Conservation (phyloP, 2,329 filamentous ascomycete species). For the Coleophoma eucalyptorum region DNA sequence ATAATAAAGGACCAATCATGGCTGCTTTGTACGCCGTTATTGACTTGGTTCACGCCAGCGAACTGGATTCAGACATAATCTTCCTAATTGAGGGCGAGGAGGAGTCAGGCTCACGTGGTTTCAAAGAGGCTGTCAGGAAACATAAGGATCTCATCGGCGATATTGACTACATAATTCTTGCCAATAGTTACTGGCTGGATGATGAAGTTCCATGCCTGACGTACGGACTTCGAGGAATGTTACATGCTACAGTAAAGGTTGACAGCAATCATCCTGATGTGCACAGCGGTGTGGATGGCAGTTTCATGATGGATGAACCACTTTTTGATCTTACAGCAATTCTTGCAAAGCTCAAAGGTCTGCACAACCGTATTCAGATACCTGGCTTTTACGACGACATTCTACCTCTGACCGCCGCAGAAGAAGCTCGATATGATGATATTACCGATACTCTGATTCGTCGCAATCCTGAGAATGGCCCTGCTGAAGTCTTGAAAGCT, state of each 20-base stretch:
- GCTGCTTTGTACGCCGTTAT: constrained; percentile 92
- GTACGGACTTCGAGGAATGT: constrained; percentile 87
- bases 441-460: constrained; percentile 75
- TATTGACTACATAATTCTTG: constrained; percentile 90
- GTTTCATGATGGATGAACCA: constrained; percentile 83
- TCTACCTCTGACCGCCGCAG: constrained; percentile 67
- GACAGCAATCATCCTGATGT: constrained; percentile 84
- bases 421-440: constrained; percentile 78
- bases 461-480: constrained; percentile 58
- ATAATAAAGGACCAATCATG: constrained; percentile 96
- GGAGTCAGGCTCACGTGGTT: constrained; percentile 88
- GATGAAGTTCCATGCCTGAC: constrained; percentile 94
- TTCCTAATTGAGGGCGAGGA: constrained; percentile 97
- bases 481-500: constrained; percentile 68
- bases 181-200: constrained; percentile 98
- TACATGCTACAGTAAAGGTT: constrained; percentile 87
- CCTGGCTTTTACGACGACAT: constrained; percentile 88
- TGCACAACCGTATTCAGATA: constrained; percentile 76
- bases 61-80: constrained; percentile 80
- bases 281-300: constrained; percentile 96
- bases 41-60: constrained; percentile 80
- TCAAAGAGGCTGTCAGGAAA: constrained; percentile 74
- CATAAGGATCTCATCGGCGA: constrained; percentile 83
- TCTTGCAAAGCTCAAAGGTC: constrained; percentile 76
- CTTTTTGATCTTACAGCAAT: constrained; percentile 86